Base-by-base conservation (phyloP, 2,329 filamentous ascomycete genomes). In the Nemania bipapillata region DNA sequence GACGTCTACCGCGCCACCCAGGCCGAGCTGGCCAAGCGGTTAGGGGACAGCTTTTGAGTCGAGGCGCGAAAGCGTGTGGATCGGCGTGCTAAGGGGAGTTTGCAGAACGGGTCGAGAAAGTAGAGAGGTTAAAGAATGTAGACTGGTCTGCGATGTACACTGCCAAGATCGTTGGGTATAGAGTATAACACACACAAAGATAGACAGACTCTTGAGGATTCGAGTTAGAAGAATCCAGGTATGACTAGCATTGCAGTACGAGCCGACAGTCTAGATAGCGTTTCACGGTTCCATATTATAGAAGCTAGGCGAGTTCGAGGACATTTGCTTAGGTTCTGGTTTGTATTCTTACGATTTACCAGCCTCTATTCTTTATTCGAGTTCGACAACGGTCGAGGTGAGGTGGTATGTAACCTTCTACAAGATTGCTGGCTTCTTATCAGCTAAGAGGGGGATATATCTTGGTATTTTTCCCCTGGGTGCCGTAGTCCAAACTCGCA, bases 1-100 rank as follows among this genome's bases (percentile, higher is more conserved):
- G 86, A 79, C 30, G 89, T 91, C 56, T 89, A 86, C 76, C 78
- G 79, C 72, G 83, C 81, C 60, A 90, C 88, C 0, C 80, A 83
- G 77, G 80, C 81, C 76, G 81, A 83, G 75, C 80, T 91, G 55
- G 79, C 77, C 54, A 80, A 83, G 75, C 82, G 81, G 66, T 78
- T 90, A 53, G 85, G 86, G 42, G 77, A 81, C 65, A 75, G 79
- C 30, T 80, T 85, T 47, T 73, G 55, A 32, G 50, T n/a, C 15
- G n/a, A 37, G 52, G 52, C 28, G 1, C 15, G n/a, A 30, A 3
- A 28, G 57, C 45, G n/a, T 35, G 22, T 35, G 24, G 63, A 37
- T 24, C n/a, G n/a, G n/a, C n/a, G n/a, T n/a, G n/a, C n/a, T n/a
- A n/a, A n/a, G n/a, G n/a, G n/a, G n/a, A n/a, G n/a, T n/a, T n/a